Evolutionary conservation across 192 early-diverging fungal species (phyloP).

Genomic region (Allomyces javanicus): DNA sequence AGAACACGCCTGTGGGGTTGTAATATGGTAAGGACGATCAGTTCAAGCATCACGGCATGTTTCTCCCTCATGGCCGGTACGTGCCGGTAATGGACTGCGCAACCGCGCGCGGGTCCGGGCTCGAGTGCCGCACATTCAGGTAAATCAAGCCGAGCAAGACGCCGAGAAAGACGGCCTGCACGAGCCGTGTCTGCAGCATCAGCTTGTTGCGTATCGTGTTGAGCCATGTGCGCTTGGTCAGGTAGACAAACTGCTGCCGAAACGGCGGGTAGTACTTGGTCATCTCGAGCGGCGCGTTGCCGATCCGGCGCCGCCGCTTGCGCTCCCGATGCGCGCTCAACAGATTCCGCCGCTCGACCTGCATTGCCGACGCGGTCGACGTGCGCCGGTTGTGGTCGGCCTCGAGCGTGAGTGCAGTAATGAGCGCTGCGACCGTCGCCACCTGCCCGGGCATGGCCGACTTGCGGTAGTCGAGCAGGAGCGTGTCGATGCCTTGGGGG

Average conservation of each 20-base stretch:
- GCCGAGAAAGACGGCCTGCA: conserved; percentile 19
- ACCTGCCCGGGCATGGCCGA: background rate
- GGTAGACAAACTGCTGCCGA: conserved; percentile 21
- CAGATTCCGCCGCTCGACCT: background rate
- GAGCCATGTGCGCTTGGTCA: conserved; percentile 25
- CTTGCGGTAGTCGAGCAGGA: background rate
- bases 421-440: background rate
- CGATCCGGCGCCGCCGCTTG: conserved; percentile 6
- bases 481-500: conserved; percentile 5
- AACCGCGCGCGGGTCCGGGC: conserved; percentile 31
- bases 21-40: no score
- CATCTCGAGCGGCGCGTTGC: conserved; percentile 14
- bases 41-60: conserved; percentile 4
- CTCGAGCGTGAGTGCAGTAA: background rate
- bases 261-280: background rate
- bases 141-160: conserved; percentile 37
- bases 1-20: no score
- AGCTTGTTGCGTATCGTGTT: conserved; percentile 18
- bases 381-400: conserved; percentile 1
- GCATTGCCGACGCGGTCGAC: background rate
- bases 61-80: conserved; percentile 17
- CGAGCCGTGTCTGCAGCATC: conserved; percentile 13
- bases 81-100: conserved; percentile 19
- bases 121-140: conserved; percentile 13
- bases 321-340: background rate